Evolutionary conservation across 208 protist species (phyloP).

Genomic region (Herpetomonas samuelpessoai): DNA sequence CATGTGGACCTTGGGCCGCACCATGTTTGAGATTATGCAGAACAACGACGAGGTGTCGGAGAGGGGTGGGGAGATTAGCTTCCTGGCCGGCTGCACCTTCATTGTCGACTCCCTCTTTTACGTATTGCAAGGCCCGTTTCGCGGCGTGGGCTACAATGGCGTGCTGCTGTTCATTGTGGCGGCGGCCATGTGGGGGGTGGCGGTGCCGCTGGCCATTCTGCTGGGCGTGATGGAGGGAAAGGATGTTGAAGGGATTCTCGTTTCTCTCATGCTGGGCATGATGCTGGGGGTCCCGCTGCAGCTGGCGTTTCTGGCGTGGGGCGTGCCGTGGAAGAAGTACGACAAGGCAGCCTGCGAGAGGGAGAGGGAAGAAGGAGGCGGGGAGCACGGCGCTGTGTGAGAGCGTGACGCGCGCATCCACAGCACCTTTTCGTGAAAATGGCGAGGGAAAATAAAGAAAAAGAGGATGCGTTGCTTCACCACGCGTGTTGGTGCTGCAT

Average conservation of each 20-base stretch:
- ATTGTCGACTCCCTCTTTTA: slow-evolving; percentile 29
- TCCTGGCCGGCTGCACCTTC: slow-evolving; percentile 13
- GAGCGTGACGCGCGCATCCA: no score
- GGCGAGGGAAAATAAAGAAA: no score
- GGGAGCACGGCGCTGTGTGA: no score
- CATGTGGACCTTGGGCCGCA: neutral
- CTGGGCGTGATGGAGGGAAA: slow-evolving; percentile 8
- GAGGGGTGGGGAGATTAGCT: slow-evolving; percentile 7
- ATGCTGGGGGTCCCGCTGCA: neutral
- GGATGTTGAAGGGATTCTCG: slow-evolving; percentile 14
- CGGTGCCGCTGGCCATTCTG: slow-evolving; percentile 19
- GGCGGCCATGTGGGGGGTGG: slow-evolving; percentile 24
- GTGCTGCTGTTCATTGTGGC: slow-evolving; percentile 10
- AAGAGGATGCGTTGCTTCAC: no score
- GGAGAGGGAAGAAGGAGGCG: no score
- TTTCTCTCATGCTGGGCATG: neutral
- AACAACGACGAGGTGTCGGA: slow-evolving; percentile 17
- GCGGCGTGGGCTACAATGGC: slow-evolving; percentile 21
- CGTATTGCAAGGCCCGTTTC: slow-evolving; percentile 24
- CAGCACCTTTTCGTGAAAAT: no score
- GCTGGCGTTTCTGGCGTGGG: slow-evolving; percentile 10
- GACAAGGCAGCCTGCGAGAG: no score
- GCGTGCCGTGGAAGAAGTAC: slow-evolving; percentile 12
- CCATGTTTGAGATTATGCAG: slow-evolving; percentile 17
- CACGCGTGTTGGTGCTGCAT: no score